phyloP scores from a whole-genome alignment of 2,329 filamentous ascomycete genomes.

The Claviceps arundinis region DNA sequence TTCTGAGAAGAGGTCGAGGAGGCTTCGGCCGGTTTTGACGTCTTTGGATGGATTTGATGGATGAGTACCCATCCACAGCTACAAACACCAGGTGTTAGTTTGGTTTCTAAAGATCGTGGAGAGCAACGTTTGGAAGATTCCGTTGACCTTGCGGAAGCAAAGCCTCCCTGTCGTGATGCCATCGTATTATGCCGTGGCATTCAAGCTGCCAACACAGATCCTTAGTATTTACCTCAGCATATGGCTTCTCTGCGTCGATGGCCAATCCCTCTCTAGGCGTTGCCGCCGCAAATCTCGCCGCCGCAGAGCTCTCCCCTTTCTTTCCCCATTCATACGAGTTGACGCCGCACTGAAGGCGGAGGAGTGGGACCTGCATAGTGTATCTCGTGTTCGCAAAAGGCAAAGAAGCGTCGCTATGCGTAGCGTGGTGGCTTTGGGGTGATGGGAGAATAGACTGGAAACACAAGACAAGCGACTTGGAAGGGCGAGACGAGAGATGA shows the following conservation, averaged over 20 bases:
- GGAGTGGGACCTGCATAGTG: constrained; percentile 61
- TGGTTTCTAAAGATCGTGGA: background rate
- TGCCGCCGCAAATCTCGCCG: constrained; percentile 77
- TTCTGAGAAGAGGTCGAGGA: constrained; percentile 77
- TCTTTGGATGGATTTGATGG: constrained; percentile 92
- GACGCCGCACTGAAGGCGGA: constrained; percentile 79
- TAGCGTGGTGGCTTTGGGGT: too few relatives aligned
- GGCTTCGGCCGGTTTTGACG: constrained; percentile 64
- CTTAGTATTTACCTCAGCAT: constrained; percentile 58
- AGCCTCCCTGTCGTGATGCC: too few relatives aligned
- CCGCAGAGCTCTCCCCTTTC: constrained; percentile 73
- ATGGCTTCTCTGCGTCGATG: constrained; percentile 78
- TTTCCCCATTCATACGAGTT: constrained; percentile 99
- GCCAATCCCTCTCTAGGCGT: constrained; percentile 62
- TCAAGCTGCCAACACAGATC: too few relatives aligned
- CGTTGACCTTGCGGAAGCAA: too few relatives aligned
- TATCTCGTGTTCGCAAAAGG: background rate
- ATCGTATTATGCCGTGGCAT: too few relatives aligned
- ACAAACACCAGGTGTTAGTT: background rate
- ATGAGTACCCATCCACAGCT: constrained; percentile 99
- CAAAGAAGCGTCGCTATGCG: background rate
- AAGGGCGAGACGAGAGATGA: too few relatives aligned
- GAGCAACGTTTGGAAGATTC: too few relatives aligned
- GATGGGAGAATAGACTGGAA: too few relatives aligned
- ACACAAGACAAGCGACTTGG: too few relatives aligned